phyloP scores from a whole-genome alignment of 148 eudicot genomes.

The Chenopodium suecicum region DNA sequence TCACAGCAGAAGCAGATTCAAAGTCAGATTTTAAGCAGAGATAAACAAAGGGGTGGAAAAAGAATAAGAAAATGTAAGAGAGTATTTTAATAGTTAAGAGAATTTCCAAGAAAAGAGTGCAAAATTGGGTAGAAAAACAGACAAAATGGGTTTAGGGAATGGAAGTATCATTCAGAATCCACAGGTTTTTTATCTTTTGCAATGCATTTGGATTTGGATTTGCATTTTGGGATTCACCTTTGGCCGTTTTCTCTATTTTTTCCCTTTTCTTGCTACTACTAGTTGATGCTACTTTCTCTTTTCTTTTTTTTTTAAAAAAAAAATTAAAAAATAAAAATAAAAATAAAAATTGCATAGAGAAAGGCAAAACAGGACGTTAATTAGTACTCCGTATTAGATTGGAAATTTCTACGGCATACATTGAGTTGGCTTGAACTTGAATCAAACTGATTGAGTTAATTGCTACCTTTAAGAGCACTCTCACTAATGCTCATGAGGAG shows the following conservation, averaged over 20 bases:
- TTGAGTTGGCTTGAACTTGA: no score
- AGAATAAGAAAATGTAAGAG: neutral
- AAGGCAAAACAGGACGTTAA: no score
- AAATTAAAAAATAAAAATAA: no score
- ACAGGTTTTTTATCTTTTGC: neutral
- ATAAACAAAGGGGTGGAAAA: neutral
- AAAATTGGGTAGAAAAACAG: neutral
- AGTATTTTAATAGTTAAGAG: neutral
- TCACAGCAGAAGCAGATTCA: neutral
- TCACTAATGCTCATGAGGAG: no score
- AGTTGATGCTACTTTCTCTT: no score
- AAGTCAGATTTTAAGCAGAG: neutral
- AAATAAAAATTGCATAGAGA: no score
- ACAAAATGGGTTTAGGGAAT: neutral
- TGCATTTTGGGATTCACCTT: neutral
- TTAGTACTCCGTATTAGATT: no score
- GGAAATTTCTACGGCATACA: no score
- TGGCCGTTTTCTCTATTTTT: neutral
- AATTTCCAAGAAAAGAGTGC: conserved; percentile 5
- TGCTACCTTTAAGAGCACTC: no score
- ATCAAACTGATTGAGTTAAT: no score
- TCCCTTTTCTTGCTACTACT: no score
- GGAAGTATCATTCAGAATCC: conserved; percentile 11
- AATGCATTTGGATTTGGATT: neutral
- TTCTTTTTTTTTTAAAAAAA: no score